Percentiles rank a stretch among this genome's conserved stretches.
Conservation (phyloP, 495 filamentous ascomycete genomes). For the Hyaloscypha variabilis region DNA sequence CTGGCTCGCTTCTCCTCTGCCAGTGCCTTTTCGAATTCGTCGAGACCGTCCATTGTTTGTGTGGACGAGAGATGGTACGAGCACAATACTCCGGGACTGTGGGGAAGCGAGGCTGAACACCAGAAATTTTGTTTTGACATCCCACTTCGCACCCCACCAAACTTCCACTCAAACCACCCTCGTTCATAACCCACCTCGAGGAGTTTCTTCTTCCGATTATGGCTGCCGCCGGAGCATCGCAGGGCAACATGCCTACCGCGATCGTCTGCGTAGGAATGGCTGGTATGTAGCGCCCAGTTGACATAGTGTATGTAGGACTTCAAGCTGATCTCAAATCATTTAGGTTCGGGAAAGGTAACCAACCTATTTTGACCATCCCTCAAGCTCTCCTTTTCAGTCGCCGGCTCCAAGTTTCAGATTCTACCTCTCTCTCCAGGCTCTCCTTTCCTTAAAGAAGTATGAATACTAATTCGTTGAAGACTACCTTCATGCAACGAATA, state of each 20-base stretch:
- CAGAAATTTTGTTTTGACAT: slow-evolving; percentile 24
- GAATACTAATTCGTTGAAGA: no score
- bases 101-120: slow-evolving; percentile 37
- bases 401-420: no score
- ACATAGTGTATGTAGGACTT: no score
- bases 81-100: neutral
- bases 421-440: no score
- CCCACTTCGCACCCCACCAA: slow-evolving; percentile 27
- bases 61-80: slow-evolving; percentile 3
- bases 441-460: no score
- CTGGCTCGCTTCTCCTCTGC: slow-evolving; percentile 53
- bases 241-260: slow-evolving; percentile 47
- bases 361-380: no score
- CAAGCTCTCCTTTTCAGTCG: no score
- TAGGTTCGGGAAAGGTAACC: no score
- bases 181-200: no score
- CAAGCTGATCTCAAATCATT: no score
- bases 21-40: slow-evolving; percentile 49
- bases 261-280: slow-evolving; percentile 98
- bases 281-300: slow-evolving; percentile 64
- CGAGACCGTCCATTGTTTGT: slow-evolving; percentile 33
- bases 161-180: slow-evolving; percentile 5
- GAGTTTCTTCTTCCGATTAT: no score
- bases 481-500: slow-evolving; percentile 97
- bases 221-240: slow-evolving; percentile 23